These are phyloP conservation scores for Phytomonas sp. DNA, from an alignment of 208 protist genomes.

Conservation along the genomic window DNA sequence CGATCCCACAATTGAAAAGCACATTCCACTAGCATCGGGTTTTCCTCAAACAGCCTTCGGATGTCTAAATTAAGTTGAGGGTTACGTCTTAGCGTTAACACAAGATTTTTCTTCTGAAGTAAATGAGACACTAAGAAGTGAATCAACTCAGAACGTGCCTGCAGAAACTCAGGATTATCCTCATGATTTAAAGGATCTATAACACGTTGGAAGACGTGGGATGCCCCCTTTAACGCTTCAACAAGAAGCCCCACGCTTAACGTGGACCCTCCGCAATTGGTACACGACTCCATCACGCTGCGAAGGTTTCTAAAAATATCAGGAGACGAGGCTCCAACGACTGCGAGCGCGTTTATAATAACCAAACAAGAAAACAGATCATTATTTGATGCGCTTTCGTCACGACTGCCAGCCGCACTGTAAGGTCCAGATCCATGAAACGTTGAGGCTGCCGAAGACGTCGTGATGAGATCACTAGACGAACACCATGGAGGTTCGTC, in stretches of 20 bases:
- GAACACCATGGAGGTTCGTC: background rate
- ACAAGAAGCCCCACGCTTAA: constrained; percentile 21
- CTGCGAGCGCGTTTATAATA: background rate
- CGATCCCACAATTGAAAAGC: constrained; percentile 65
- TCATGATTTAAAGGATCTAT: constrained; percentile 17
- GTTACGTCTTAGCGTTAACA: constrained; percentile 19
- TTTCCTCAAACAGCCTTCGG: constrained; percentile 59
- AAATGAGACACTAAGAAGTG: constrained; percentile 15
- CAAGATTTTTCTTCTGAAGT: constrained; percentile 3
- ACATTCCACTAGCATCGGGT: constrained; percentile 19
- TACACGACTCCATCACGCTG: background rate
- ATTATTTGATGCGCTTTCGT: background rate
- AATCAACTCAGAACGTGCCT: constrained; percentile 14
- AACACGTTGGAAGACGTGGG: constrained; percentile 16
- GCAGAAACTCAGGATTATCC: constrained; percentile 17
- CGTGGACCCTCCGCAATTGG: background rate
- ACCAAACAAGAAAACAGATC: background rate
- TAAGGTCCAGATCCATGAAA: background rate
- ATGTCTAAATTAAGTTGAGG: constrained; percentile 42
- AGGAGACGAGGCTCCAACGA: background rate
- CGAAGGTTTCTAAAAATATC: background rate
- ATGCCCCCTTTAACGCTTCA: constrained; percentile 37
- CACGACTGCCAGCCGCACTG: background rate
- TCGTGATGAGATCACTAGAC: background rate
- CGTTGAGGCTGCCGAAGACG: background rate